Conservation (phyloP, 495 filamentous ascomycete genomes). For the Cercophora sp. region DNA sequence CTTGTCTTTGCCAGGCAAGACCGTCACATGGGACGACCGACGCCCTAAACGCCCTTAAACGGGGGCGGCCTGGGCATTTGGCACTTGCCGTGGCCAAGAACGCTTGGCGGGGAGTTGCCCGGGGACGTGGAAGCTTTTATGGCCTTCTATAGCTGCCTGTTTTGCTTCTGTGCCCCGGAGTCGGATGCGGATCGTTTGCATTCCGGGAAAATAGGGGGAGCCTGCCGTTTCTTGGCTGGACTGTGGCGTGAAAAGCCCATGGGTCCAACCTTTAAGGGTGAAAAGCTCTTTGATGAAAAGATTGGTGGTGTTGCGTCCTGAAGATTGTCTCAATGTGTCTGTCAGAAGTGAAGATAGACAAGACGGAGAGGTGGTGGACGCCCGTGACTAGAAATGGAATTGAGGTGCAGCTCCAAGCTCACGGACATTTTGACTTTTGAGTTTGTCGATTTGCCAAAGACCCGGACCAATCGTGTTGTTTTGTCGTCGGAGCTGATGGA, state of each 20-base stretch:
- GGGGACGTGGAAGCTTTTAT: not conserved
- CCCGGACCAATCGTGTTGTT: not conserved
- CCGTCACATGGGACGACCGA: not conserved
- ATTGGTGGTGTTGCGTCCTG: not conserved
- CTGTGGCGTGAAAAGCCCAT: too few relatives aligned
- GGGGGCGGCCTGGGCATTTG: not conserved
- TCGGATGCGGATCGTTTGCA: not conserved
- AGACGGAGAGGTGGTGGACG: not conserved
- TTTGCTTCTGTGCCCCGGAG: not conserved
- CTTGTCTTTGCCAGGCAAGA: not conserved
- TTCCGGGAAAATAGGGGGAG: not conserved
- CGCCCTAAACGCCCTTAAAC: not conserved
- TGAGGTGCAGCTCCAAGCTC: not conserved
- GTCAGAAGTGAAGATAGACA: not conserved
- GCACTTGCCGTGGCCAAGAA: not conserved
- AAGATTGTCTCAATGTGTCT: not conserved
- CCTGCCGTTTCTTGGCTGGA: too few relatives aligned
- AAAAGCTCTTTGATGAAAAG: not conserved
- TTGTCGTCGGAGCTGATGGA: not conserved
- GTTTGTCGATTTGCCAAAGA: not conserved
- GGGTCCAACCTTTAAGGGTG: too few relatives aligned
- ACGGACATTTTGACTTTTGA: not conserved
- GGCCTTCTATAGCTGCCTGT: too few relatives aligned
- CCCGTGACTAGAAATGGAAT: not conserved
- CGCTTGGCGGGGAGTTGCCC: not conserved